A percentile compares a stretch with the other conserved stretches of the same genome.
Evolutionary conservation across 306 rosid species (phyloP).

Genomic region (Cucurbita ficifolia): DNA sequence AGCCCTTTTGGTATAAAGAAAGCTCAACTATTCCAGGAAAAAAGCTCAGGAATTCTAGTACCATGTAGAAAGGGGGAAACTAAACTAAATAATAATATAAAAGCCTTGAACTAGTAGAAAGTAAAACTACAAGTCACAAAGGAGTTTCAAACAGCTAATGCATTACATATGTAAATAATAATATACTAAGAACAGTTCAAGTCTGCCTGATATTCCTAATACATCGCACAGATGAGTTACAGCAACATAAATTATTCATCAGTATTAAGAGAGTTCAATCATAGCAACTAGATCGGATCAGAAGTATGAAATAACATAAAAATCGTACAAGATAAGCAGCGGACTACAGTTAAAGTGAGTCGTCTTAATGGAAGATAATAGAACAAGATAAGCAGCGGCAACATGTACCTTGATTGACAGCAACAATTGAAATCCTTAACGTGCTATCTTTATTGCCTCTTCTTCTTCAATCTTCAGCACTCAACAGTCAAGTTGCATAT

Average conservation of each 20-base stretch:
- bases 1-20: background rate
- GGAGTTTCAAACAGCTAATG: background rate
- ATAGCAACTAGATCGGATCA: background rate
- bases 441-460: background rate
- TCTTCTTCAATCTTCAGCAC: background rate
- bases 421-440: background rate
- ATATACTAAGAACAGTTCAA: background rate
- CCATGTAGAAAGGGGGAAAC: background rate
- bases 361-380: background rate
- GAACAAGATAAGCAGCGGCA: background rate
- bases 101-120: background rate
- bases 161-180: background rate
- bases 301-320: background rate
- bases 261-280: background rate
- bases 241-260: background rate
- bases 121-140: background rate
- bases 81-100: background rate
- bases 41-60: background rate
- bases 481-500: background rate
- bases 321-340: no score
- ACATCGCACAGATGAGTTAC: background rate
- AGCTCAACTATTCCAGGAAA: background rate
- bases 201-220: background rate
- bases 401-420: conserved; percentile 2
- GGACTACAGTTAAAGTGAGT: background rate